phyloP scores from a whole-genome alignment of 805 yeast species.

The Lipomyces starkeyi region DNA sequence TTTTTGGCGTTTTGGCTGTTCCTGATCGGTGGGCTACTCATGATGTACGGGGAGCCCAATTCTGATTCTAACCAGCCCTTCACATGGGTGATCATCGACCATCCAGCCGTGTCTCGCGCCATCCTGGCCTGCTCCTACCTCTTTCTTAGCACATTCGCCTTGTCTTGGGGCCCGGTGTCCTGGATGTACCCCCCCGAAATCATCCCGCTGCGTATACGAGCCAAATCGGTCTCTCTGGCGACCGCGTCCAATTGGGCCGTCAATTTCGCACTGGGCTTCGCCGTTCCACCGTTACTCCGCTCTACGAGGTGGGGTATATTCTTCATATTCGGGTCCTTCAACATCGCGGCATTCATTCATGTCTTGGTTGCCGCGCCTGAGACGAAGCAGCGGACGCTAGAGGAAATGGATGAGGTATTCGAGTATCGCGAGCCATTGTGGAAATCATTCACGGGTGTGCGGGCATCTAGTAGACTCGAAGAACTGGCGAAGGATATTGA shows the following conservation, averaged over 20 bases:
- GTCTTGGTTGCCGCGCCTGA: slow-evolving; percentile 24
- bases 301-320: slow-evolving; percentile 41
- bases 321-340: slow-evolving; percentile 44
- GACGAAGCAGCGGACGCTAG: slow-evolving; percentile 30
- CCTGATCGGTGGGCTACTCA: slow-evolving; percentile 22
- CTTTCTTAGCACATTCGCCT: no score
- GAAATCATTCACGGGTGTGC: no score
- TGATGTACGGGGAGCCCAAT: slow-evolving; percentile 13
- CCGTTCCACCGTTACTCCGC: slow-evolving; percentile 58
- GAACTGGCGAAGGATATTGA: no score
- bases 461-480: no score
- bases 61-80: not conserved
- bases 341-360: slow-evolving; percentile 38
- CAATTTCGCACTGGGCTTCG: slow-evolving; percentile 51
- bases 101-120: no score
- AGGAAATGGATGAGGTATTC: slow-evolving; percentile 35
- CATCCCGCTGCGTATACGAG: slow-evolving; percentile 74
- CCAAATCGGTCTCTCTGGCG: slow-evolving; percentile 64
- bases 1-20: slow-evolving; percentile 55
- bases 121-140: no score
- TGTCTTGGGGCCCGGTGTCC: slow-evolving; percentile 28
- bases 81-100: no score
- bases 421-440: not conserved
- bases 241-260: slow-evolving; percentile 67
- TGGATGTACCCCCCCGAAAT: slow-evolving; percentile 74